These are phyloP conservation scores for Aspergillus alliaceus DNA, from an alignment of 2,329 filamentous ascomycete species.

Conservation along the genomic window DNA sequence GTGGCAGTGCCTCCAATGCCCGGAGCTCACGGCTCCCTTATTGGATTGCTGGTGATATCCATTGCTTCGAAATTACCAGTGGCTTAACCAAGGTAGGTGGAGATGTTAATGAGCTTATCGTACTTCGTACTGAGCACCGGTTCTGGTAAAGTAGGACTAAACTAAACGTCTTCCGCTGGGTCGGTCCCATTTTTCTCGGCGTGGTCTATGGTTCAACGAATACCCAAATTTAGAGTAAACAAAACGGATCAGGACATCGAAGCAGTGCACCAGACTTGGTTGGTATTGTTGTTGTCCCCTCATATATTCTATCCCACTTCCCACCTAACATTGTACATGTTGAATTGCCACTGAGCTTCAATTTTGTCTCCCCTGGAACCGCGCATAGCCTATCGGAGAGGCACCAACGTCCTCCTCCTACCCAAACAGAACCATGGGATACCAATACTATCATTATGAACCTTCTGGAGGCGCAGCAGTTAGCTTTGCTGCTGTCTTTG, in stretches of 20 bases:
- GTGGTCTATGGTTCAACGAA: neutral
- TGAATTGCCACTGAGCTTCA: neutral
- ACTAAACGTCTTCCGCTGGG: neutral
- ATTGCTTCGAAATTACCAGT: too few species aligned
- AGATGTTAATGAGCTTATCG: neutral
- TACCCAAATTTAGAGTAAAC: neutral
- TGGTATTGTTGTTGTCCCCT: neutral
- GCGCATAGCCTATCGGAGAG: neutral
- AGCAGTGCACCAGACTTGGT: neutral
- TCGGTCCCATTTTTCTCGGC: neutral
- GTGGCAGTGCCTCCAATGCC: neutral
- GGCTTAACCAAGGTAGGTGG: neutral
- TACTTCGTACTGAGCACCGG: neutral
- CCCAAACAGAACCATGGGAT: neutral
- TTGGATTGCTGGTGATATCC: neutral
- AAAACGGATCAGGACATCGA: neutral
- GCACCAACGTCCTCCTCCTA: neutral
- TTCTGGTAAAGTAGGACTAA: neutral
- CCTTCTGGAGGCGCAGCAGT: neutral
- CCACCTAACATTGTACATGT: neutral
- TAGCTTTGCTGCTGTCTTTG: neutral
- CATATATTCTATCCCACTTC: neutral
- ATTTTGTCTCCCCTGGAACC: neutral
- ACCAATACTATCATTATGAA: conserved; percentile 4
- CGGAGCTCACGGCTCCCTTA: neutral